phyloP scores from a whole-genome alignment of 2,329 filamentous ascomycete species.

The Xenosphaeropsis pyriputrescens region DNA sequence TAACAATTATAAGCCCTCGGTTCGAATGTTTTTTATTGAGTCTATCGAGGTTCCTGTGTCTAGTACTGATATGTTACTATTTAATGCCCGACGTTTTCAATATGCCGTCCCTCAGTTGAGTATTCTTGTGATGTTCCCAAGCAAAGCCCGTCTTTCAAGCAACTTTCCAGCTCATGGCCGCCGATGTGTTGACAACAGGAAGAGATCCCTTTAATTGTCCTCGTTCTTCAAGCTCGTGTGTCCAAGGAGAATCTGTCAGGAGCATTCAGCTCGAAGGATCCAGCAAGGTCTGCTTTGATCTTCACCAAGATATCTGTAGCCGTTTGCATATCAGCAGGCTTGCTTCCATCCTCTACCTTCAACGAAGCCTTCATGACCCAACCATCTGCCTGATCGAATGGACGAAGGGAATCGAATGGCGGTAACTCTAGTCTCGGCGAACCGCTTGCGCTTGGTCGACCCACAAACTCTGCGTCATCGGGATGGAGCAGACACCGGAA shows the following conservation, averaged over 20 bases:
- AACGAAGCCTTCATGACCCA: constrained; percentile 42
- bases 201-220: no score
- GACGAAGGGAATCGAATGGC: constrained; percentile 28
- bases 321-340: constrained; percentile 36
- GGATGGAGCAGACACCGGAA: constrained; percentile 12
- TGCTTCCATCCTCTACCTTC: constrained; percentile 38
- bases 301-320: constrained; percentile 34
- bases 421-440: constrained; percentile 20
- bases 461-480: constrained; percentile 4
- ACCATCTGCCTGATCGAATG: constrained; percentile 29
- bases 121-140: no score
- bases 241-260: constrained; percentile 39
- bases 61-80: no score
- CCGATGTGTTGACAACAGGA: no score
- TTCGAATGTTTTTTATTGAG: no score
- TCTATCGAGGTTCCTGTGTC: no score
- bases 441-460: no score
- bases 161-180: no score
- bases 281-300: constrained; percentile 30
- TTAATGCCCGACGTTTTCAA: no score
- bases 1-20: constrained; percentile 15
- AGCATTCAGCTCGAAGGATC: constrained; percentile 34
- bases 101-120: no score
- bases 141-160: no score
- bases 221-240: constrained; percentile 15